Percentiles rank a stretch among this genome's conserved stretches.
These are phyloP conservation scores for Boletus coccyginus DNA, from an alignment of 768 basidiomycete genomes.

Conservation along the genomic window DNA sequence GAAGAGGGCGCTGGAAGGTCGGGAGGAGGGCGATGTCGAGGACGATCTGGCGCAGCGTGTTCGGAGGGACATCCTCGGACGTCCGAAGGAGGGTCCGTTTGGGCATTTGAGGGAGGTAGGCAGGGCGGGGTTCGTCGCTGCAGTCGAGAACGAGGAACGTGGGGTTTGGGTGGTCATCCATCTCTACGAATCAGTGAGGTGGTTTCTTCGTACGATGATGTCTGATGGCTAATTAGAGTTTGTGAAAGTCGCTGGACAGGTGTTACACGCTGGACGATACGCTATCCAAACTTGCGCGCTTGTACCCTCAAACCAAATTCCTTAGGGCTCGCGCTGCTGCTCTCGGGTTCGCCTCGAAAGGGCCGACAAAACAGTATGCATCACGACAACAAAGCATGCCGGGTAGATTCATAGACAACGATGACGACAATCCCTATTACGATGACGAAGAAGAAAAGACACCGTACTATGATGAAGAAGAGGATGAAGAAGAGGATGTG, in stretches of 20 bases:
- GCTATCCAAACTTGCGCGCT: conserved; percentile 65
- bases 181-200: conserved; percentile 74
- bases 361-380: conserved; percentile 10
- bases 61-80: conserved; percentile 44
- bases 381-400: conserved; percentile 18
- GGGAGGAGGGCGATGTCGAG: conserved; percentile 33
- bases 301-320: conserved; percentile 72
- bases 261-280: conserved; percentile 71
- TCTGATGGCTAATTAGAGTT: conserved; percentile 2
- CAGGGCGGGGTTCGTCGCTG: conserved; percentile 63
- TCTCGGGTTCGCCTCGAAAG: conserved; percentile 62
- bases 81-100: conserved; percentile 54
- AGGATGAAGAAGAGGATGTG: conserved; percentile 57
- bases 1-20: conserved; percentile 45
- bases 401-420: conserved; percentile 28
- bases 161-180: conserved; percentile 84
- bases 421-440: conserved; percentile 46
- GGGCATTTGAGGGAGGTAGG: conserved; percentile 84
- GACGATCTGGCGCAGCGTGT: conserved; percentile 13
- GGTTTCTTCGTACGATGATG: background rate
- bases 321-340: conserved; percentile 75
- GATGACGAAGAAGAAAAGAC: conserved; percentile 32
- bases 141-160: conserved; percentile 69
- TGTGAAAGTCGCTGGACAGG: conserved; percentile 63
- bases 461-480: conserved; percentile 39